phyloP scores from a whole-genome alignment of 2,329 filamentous ascomycete species.

The Neofusicoccum laricinum region DNA sequence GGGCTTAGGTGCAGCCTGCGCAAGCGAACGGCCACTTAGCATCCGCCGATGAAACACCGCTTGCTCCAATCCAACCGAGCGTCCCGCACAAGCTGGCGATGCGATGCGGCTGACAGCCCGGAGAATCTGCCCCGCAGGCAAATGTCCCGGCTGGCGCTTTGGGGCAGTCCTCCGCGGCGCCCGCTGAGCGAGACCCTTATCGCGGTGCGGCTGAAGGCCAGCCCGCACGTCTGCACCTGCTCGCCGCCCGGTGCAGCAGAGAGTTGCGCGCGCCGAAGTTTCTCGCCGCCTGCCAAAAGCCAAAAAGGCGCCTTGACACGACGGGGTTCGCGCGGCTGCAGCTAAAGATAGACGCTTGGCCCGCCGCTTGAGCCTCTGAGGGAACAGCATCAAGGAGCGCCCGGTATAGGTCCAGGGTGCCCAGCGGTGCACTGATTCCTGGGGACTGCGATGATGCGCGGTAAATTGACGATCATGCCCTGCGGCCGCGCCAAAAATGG shows the following conservation, averaged over 20 bases:
- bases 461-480: slow-evolving; percentile 12
- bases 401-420: not conserved
- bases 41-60: not conserved
- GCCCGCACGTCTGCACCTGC: not conserved
- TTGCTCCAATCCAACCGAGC: slow-evolving; percentile 3
- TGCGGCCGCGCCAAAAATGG: not conserved
- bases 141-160: not conserved
- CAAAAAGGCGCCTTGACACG: not conserved
- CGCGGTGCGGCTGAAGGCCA: slow-evolving; percentile 3
- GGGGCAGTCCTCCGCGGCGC: not conserved
- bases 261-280: not conserved
- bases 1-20: not conserved
- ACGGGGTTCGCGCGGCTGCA: not conserved
- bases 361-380: slow-evolving; percentile 6
- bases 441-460: slow-evolving; percentile 6
- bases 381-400: slow-evolving; percentile 3
- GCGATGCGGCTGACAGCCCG: not conserved
- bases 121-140: not conserved
- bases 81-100: not conserved
- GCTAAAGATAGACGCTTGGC: slow-evolving; percentile 11
- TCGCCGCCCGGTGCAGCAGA: not conserved
- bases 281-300: not conserved
- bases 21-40: not conserved
- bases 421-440: not conserved
- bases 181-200: slow-evolving; percentile 2